Conservation (phyloP, 2,329 filamentous ascomycete genomes). For the Emydomyces testavorans region DNA sequence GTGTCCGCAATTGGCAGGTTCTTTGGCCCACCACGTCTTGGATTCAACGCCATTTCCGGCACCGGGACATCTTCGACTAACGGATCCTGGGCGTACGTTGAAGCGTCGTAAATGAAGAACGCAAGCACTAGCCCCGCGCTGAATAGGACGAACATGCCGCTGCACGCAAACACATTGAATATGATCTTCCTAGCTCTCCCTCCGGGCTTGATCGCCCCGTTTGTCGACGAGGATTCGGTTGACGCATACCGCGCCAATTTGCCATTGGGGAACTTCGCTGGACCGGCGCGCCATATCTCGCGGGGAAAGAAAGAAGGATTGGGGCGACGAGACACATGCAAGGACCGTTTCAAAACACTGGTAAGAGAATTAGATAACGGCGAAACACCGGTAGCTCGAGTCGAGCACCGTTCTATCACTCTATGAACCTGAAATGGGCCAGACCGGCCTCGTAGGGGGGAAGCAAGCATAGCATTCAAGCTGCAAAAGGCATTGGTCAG, state of each 20-base stretch:
- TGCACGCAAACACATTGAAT: conserved; percentile 57
- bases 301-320: not conserved
- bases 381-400: not conserved
- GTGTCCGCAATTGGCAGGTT: conserved; percentile 85
- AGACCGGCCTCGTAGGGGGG: not conserved
- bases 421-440: not conserved
- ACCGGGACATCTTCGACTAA: conserved; percentile 63
- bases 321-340: not conserved
- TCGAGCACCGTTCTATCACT: not conserved
- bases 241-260: not conserved
- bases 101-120: conserved; percentile 91
- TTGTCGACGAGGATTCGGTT: conserved; percentile 19
- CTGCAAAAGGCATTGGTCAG: not conserved
- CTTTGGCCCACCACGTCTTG: conserved; percentile 77
- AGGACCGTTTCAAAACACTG: not conserved
- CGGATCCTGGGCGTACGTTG: conserved; percentile 68
- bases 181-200: conserved; percentile 38
- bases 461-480: not conserved
- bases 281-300: not conserved
- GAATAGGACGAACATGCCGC: conserved; percentile 65
- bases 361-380: not conserved
- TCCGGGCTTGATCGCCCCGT: conserved; percentile 21
- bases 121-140: conserved; percentile 57
- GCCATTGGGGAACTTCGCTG: not conserved
- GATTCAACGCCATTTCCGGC: conserved; percentile 70